Percentiles rank a stretch among this genome's conserved stretches.
Conservation (phyloP, 179 eudicot genomes). For the Spergularia azorica region DNA sequence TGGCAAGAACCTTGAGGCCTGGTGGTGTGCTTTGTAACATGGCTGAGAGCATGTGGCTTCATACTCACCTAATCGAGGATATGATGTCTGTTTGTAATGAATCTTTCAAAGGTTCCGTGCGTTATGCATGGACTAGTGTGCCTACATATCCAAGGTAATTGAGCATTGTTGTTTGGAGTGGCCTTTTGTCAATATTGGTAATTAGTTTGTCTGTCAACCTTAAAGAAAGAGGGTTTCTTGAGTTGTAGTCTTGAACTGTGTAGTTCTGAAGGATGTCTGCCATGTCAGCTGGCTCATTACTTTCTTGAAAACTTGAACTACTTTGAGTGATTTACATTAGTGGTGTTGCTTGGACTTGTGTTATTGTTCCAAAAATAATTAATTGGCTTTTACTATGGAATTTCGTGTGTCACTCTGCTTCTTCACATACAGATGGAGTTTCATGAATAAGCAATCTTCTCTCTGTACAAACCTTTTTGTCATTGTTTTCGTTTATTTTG, state of each 20-base stretch:
- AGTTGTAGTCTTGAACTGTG: neutral
- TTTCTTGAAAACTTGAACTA: neutral
- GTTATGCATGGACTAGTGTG: constrained; percentile 95
- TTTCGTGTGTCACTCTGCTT: neutral
- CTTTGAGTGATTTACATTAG: neutral
- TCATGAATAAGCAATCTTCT: too few species aligned
- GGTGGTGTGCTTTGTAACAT: constrained; percentile 98
- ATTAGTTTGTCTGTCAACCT: neutral
- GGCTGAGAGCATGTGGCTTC: constrained; percentile 99
- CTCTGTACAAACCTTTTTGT: too few species aligned
- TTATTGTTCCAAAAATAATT: neutral
- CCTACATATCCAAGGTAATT: constrained; percentile 97
- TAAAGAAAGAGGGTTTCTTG: neutral
- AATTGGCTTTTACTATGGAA: neutral
- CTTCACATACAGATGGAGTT: neutral
- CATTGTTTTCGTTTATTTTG: too few species aligned
- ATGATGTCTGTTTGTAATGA: constrained; percentile 74
- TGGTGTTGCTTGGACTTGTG: neutral
- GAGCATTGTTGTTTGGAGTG: neutral
- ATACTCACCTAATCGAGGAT: constrained; percentile 91
- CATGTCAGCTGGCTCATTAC: neutral
- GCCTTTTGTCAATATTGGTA: neutral
- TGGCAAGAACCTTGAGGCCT: constrained; percentile 84
- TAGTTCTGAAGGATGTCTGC: neutral
- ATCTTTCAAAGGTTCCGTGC: constrained; percentile 86